Evolutionary conservation across 768 basidiomycete genomes (phyloP), one percentile per base, ranked within the genome.

Genomic region (Terana coerulea): DNA sequence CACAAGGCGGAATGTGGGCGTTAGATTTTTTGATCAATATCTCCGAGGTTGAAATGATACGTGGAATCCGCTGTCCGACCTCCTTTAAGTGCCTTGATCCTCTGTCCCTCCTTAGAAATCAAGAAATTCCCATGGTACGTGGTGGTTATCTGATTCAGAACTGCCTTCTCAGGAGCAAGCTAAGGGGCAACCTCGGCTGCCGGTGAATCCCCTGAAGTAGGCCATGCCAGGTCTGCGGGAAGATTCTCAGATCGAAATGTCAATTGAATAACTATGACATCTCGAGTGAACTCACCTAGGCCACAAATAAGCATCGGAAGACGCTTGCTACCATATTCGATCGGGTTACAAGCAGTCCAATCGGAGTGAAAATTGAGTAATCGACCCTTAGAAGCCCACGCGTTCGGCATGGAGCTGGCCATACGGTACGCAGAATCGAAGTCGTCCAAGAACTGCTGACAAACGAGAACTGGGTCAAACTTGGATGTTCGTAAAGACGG

Each of bases 141-240:
- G 24, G 21, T 44, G 28, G 36, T 43, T 57, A 57, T 57, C 56
- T 36, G 52, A 53, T 57, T 53, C 19, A n/a, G 49, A 17, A 22
- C 9, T 24, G 14, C 25, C 19, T 57, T 57, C 56, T 35, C 56
- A 57, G 47, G 54, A 51, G 37, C 30, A 48, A 7, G n/a, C 45
- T 21, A 46, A 54, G 56, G 56, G 41, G 22, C 47, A 57, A 57
- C 40, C 41, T 57, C 56, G 56, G 56, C 24, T 41, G 22, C 45
- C 56, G 56, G 56, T 49, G 52, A 54, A 53, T 54, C 52, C 36
- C 47, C 35, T 28, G 35, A n/a, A n/a, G 21, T n/a, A n/a, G 19
- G 28, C 15, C 19, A 28, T 35, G 28, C 35, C 25, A 37, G 33
- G 19, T 15, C 25, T 49, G 35, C 47, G 47, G 30, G 45, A 46